Evolutionary conservation across 2,329 filamentous ascomycete genomes (phyloP).

Genomic region (Trichoderma cornu-damae): DNA sequence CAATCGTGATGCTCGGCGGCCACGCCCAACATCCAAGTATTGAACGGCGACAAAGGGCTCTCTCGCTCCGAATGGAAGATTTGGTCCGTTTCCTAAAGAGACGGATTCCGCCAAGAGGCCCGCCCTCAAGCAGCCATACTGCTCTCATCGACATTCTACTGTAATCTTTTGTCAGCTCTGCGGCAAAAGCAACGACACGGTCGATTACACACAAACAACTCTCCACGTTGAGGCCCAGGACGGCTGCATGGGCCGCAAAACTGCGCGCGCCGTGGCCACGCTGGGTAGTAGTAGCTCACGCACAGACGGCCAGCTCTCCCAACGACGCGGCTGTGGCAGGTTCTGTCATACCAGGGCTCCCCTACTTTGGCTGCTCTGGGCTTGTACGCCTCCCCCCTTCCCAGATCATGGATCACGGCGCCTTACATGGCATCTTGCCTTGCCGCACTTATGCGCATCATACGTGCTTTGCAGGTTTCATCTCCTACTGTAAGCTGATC

Average conservation of each 20-base stretch:
- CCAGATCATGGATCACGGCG: slow-evolving; percentile 7
- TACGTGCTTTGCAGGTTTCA: slow-evolving; percentile 28
- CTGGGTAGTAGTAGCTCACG: not conserved
- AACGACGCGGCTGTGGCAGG: slow-evolving; percentile 11
- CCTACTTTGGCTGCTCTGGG: not conserved
- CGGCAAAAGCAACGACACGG: not conserved
- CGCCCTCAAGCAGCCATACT: not conserved
- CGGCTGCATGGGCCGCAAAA: not conserved
- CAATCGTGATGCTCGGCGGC: not conserved
- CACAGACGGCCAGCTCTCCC: not conserved
- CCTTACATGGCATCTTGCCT: not conserved
- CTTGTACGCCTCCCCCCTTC: slow-evolving; percentile 3
- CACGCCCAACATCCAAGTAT: not conserved
- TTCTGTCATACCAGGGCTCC: slow-evolving; percentile 14
- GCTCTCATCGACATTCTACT: not conserved
- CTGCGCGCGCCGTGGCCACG: not conserved
- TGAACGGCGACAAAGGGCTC: not conserved
- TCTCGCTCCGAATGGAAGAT: not conserved
- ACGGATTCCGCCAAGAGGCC: not conserved
- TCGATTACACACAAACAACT: not conserved
- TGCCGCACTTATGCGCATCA: slow-evolving; percentile 34
- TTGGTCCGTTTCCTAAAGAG: not conserved
- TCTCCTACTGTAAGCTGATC: not conserved
- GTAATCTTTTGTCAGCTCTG: not conserved
- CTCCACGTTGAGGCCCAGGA: not conserved